A percentile compares a stretch with the other conserved stretches of the same genome.
Conservation (phyloP, 2,329 filamentous ascomycete species). For the Botryotinia globosa region DNA sequence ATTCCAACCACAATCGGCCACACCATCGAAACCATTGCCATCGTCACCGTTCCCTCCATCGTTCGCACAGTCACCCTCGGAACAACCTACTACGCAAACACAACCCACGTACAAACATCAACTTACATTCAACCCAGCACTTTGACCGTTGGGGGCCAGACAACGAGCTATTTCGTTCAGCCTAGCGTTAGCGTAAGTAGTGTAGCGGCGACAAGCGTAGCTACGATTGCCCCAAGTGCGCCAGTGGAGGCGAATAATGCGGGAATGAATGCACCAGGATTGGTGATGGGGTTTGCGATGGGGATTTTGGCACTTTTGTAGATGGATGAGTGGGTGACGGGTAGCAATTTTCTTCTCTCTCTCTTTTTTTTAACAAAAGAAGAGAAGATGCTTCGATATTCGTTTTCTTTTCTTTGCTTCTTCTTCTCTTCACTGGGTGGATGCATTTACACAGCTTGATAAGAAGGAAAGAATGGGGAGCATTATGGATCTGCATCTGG, state of each 20-base stretch:
- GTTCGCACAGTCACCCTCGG: conserved; percentile 28
- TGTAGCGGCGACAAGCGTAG: not conserved
- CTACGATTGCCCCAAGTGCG: conserved; percentile 22
- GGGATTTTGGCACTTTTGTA: conserved; percentile 31
- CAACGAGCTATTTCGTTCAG: conserved; percentile 2
- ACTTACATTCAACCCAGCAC: conserved; percentile 4
- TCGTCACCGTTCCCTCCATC: conserved; percentile 30
- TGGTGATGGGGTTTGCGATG: conserved; percentile 31
- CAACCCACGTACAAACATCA: not conserved
- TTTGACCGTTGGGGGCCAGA: not conserved
- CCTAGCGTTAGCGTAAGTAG: conserved; percentile 18
- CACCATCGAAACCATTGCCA: conserved; percentile 29
- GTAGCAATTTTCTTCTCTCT: too few species aligned
- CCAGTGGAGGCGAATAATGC: conserved; percentile 30
- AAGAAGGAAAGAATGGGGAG: not conserved
- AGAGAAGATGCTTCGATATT: not conserved
- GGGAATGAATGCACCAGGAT: conserved; percentile 26
- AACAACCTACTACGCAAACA: conserved; percentile 4
- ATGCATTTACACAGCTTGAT: not conserved
- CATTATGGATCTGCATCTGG: not conserved
- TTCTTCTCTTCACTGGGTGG: not conserved
- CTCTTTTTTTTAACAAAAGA: too few species aligned
- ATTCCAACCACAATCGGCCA: conserved; percentile 24
- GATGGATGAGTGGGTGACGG: not conserved
- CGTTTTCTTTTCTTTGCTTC: not conserved